These are phyloP conservation scores for Neurospora sp. DNA, from an alignment of 495 filamentous ascomycete genomes.

Conservation along the genomic window DNA sequence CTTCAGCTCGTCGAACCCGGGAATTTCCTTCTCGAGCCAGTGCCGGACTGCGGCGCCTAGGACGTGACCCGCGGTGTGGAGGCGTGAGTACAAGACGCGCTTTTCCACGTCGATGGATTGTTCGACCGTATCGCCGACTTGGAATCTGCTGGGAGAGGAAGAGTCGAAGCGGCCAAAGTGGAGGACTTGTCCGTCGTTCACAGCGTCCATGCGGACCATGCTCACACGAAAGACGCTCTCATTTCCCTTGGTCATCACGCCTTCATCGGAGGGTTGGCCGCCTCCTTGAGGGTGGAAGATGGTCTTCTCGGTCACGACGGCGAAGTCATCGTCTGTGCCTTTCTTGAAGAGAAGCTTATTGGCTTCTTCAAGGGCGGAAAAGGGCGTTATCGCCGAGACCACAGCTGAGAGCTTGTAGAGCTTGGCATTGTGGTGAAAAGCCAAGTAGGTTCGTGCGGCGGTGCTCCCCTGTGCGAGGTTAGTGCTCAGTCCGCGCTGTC, in stretches of 20 bases:
- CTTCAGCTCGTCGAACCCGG: constrained; percentile 47
- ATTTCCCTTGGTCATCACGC: constrained; percentile 31
- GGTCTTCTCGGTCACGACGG: constrained; percentile 47
- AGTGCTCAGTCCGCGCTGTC: background rate
- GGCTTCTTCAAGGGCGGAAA: constrained; percentile 34
- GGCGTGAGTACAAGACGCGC: constrained; percentile 45
- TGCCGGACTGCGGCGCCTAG: constrained; percentile 48
- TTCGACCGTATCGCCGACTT: constrained; percentile 26
- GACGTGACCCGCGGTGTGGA: constrained; percentile 57
- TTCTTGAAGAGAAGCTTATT: constrained; percentile 42
- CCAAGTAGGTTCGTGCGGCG: constrained; percentile 34
- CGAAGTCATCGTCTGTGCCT: constrained; percentile 23
- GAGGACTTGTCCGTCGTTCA: constrained; percentile 39
- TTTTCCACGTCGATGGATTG: constrained; percentile 46
- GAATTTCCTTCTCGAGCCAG: constrained; percentile 38
- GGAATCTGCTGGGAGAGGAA: constrained; percentile 13
- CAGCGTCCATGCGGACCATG: constrained; percentile 37
- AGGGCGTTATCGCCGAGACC: constrained; percentile 33
- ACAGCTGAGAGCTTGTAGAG: constrained; percentile 34
- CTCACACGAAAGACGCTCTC: constrained; percentile 35
- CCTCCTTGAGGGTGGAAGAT: constrained; percentile 61
- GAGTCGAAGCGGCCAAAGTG: constrained; percentile 46
- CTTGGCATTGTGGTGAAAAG: constrained; percentile 45
- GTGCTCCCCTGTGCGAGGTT: constrained; percentile 6
- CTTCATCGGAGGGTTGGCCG: constrained; percentile 53